These are phyloP conservation scores for Cladosporium sphaerospermum DNA, from an alignment of 2,329 filamentous ascomycete genomes.

Conservation along the genomic window DNA sequence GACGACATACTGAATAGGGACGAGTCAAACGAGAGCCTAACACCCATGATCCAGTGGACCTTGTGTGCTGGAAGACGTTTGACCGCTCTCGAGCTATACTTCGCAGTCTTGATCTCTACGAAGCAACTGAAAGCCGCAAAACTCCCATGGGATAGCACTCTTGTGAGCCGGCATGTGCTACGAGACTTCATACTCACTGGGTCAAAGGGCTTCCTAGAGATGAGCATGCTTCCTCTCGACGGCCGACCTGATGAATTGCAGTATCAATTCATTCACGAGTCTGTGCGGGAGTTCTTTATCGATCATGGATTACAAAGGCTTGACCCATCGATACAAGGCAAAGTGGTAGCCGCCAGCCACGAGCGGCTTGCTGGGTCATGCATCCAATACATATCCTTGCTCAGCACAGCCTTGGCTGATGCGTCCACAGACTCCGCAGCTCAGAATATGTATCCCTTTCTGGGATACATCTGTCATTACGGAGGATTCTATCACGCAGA, in stretches of 20 bases:
- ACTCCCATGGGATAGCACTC: neutral
- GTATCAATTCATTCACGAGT: slow-evolving; percentile 8
- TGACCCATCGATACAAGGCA: neutral
- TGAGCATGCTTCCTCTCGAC: neutral
- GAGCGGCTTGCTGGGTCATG: neutral
- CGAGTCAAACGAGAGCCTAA: neutral
- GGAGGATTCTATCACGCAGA: neutral
- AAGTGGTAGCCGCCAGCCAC: neutral
- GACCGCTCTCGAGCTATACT: neutral
- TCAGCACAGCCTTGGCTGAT: neutral
- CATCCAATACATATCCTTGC: neutral
- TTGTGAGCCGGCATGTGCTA: neutral
- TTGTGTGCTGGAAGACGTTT: neutral
- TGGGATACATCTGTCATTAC: neutral
- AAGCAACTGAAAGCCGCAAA: neutral
- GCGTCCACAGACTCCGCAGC: neutral
- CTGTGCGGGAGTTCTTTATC: neutral
- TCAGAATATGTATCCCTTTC: neutral
- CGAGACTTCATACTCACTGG: neutral
- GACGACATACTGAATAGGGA: neutral
- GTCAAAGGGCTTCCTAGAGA: neutral
- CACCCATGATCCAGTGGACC: neutral
- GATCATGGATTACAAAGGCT: neutral
- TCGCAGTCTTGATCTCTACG: neutral
- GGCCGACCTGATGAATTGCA: neutral